Percentiles rank a stretch among this genome's conserved stretches.
Evolutionary conservation across 371 early-diverging fungal genomes (phyloP).

Genomic region (Mortierella sp.): DNA sequence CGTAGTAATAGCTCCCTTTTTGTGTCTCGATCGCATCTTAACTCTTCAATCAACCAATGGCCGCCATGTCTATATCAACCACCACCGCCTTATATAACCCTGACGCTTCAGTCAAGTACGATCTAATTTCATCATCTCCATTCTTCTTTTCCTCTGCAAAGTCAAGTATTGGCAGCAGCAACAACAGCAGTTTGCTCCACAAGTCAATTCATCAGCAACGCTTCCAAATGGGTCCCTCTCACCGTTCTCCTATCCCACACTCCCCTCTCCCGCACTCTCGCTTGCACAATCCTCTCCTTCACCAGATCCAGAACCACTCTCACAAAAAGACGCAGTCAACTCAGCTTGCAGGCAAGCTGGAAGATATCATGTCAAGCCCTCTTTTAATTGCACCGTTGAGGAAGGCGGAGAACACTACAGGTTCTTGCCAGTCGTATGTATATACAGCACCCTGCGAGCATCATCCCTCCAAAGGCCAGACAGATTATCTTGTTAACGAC

Average conservation of each 20-base stretch:
- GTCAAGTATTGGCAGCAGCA: slow-evolving; percentile 4
- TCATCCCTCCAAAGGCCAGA: slow-evolving; percentile 55
- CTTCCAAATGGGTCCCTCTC: slow-evolving; percentile 43
- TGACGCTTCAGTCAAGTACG: slow-evolving; percentile 42
- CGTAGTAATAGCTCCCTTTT: slow-evolving; percentile 7
- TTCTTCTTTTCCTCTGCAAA: slow-evolving; percentile 9
- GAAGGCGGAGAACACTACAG: neutral
- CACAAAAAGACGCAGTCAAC: slow-evolving; percentile 47
- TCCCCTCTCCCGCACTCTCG: slow-evolving; percentile 23
- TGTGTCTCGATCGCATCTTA: slow-evolving; percentile 1
- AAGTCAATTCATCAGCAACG: slow-evolving; percentile 37
- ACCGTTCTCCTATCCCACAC: slow-evolving; percentile 20
- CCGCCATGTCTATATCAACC: slow-evolving; percentile 42
- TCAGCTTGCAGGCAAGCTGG: slow-evolving; percentile 47
- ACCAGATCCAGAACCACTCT: slow-evolving; percentile 28
- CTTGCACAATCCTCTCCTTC: slow-evolving; percentile 30
- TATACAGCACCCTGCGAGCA: slow-evolving; percentile 58
- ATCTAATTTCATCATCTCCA: slow-evolving; percentile 38
- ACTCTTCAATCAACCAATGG: slow-evolving; percentile 14
- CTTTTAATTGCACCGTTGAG: slow-evolving; percentile 34
- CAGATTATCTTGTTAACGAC: slow-evolving; percentile 57
- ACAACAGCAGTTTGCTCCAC: slow-evolving; percentile 18
- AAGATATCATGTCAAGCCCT: slow-evolving; percentile 52
- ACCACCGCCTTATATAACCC: slow-evolving; percentile 45
- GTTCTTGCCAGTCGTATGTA: slow-evolving; percentile 37